Evolutionary conservation across 306 rosid genomes (phyloP), one percentile per base, ranked within the genome.

Genomic region (Rosa chinensis): DNA sequence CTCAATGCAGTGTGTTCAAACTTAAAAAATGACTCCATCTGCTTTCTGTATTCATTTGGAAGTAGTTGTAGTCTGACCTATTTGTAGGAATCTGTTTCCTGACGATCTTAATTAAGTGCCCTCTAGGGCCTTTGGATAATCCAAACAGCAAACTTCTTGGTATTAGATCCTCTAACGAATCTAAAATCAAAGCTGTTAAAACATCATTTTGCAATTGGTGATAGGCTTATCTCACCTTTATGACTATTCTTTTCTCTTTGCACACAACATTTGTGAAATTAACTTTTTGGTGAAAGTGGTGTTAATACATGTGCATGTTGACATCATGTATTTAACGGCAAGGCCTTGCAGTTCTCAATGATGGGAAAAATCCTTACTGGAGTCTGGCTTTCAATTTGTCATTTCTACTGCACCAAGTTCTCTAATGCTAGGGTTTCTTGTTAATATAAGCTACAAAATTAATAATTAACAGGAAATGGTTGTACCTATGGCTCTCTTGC

Each of bases 401-500:
- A 55, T 75, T 62, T 61, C 21, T 32, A 10, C 35, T 74, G 14
- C 18, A 10, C 10, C n/a, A 32, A 64, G 50, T 39, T 44, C 17
- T 72, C 28, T 73, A 18, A 53, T 32, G 10, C 61, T 25, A 3
- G 32, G 16, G 12, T 59, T 72, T 83, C 42, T 39, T 11, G 66
- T 32, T 45, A 28, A 18, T 20, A 28, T 17, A 76, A 45, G 72
- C 13, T 67, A 43, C 35, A 52, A 48, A 43, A 72, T 50, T 59
- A n/a, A 56, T 59, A 45, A 18, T 35, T 66, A 8, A 59, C 47
- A 21, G 75, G 59, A 75, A 70, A 37, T 78, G 59, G 44, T 42
- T 73, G 12, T 89, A 94, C 98, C 98, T 80, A 80, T 92, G 95
- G 72, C 72, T 94, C 86, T 90, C 97, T 84, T 90, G 93, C 88